These are phyloP conservation scores for Beauveria rudraprayagi DNA, from an alignment of 2,329 filamentous ascomycete species.

Conservation along the genomic window DNA sequence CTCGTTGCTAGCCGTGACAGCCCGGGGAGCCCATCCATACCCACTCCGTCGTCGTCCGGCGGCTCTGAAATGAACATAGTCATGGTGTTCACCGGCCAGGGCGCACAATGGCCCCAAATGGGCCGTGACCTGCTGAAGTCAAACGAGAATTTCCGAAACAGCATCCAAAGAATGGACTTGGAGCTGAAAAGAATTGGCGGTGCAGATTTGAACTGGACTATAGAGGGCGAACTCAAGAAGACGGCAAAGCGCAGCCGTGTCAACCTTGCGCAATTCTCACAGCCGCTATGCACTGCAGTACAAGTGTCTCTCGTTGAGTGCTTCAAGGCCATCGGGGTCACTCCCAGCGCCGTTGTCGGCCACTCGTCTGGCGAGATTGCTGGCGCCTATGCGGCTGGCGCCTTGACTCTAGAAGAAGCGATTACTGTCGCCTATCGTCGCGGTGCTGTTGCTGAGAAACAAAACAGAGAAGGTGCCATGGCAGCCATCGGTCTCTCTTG, in stretches of 20 bases:
- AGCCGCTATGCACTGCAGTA: constrained; percentile 31
- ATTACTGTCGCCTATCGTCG: constrained; percentile 24
- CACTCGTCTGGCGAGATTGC: constrained; percentile 31
- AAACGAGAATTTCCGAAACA: constrained; percentile 14
- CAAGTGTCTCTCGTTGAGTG: constrained; percentile 32
- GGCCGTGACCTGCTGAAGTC: constrained; percentile 21
- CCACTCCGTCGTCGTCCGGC: not conserved
- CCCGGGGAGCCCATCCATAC: not conserved
- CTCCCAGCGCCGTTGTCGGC: constrained; percentile 22
- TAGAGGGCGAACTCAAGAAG: constrained; percentile 11
- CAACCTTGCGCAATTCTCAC: constrained; percentile 14
- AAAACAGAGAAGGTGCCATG: constrained; percentile 19
- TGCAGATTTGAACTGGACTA: constrained; percentile 8
- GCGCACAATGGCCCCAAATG: constrained; percentile 28
- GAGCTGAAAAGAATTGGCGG: constrained; percentile 1
- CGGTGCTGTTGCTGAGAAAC: constrained; percentile 16
- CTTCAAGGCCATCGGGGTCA: constrained; percentile 19
- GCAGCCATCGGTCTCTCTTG: constrained; percentile 20
- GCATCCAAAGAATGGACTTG: constrained; percentile 12
- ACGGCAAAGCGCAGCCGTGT: constrained; percentile 3
- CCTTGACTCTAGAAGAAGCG: constrained; percentile 17
- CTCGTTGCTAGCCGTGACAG: not conserved
- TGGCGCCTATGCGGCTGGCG: constrained; percentile 24
- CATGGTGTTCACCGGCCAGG: constrained; percentile 28
- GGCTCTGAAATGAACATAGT: not conserved